Evolutionary conservation across 805 yeast genomes (phyloP).

Genomic region (Metschnikowia picachoensis): DNA sequence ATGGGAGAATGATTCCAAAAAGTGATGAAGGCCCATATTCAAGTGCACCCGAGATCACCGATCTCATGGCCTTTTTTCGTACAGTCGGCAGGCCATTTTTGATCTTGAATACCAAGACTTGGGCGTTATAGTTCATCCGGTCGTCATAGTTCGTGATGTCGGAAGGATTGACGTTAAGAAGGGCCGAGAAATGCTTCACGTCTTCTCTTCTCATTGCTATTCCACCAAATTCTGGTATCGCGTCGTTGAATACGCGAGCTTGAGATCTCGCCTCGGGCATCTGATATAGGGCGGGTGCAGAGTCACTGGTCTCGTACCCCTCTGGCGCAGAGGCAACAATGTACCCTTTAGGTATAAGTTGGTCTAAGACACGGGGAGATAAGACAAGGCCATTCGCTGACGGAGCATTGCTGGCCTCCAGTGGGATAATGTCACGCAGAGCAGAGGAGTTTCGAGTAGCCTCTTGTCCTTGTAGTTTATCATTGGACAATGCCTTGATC

Average conservation of each 20-base stretch:
- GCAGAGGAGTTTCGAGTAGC: neutral
- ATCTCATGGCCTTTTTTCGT: constrained; percentile 67
- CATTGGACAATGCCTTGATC: neutral
- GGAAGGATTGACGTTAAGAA: constrained; percentile 29
- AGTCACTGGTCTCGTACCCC: constrained; percentile 25
- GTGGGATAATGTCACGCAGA: neutral
- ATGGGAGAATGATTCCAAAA: constrained; percentile 69
- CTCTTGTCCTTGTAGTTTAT: neutral
- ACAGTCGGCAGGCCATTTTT: constrained; percentile 73
- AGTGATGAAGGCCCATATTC: constrained; percentile 66
- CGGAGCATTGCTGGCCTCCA: neutral
- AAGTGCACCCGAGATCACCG: constrained; percentile 59
- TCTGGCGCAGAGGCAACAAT: constrained; percentile 42
- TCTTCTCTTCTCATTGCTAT: constrained; percentile 55
- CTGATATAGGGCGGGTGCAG: constrained; percentile 38
- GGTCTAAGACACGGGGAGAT: constrained; percentile 44
- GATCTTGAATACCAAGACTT: constrained; percentile 61
- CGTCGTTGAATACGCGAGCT: constrained; percentile 21
- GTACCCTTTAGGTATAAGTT: constrained; percentile 52
- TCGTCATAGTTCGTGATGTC: constrained; percentile 33
- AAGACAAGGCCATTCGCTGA: constrained; percentile 17
- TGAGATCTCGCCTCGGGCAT: constrained; percentile 44
- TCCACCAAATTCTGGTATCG: constrained; percentile 16
- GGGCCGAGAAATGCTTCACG: constrained; percentile 62
- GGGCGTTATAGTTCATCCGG: constrained; percentile 52